Evolutionary conservation across 2,329 filamentous ascomycete species (phyloP).

Genomic region (Aspergillus pseudoterreus): DNA sequence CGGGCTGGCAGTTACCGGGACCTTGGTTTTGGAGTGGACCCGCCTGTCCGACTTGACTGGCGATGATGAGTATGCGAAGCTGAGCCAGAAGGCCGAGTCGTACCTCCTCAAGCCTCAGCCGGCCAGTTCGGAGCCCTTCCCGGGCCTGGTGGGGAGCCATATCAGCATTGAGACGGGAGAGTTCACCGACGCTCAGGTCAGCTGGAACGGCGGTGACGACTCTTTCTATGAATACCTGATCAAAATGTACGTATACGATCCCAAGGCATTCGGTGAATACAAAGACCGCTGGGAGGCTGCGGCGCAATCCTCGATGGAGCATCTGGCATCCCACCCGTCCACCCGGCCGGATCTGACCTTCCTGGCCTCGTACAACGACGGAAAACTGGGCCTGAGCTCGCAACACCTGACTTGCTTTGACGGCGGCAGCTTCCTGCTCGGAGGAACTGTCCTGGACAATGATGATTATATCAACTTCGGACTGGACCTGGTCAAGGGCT

Average conservation of each 20-base stretch:
- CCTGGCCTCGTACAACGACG: slow-evolving; percentile 36
- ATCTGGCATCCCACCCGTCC: slow-evolving; percentile 66
- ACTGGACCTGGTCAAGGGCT: slow-evolving; percentile 66
- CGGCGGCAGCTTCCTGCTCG: slow-evolving; percentile 81
- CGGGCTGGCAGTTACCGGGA: slow-evolving; percentile 72
- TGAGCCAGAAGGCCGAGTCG: slow-evolving; percentile 65
- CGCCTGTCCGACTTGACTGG: slow-evolving; percentile 72
- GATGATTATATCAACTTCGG: slow-evolving; percentile 71
- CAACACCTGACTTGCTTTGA: slow-evolving; percentile 71
- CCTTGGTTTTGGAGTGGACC: slow-evolving; percentile 80
- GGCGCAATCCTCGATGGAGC: slow-evolving; percentile 69
- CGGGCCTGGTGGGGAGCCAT: slow-evolving; percentile 68
- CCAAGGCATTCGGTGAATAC: slow-evolving; percentile 59
- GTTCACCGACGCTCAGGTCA: slow-evolving; percentile 65
- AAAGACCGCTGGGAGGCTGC: slow-evolving; percentile 72
- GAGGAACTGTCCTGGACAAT: slow-evolving; percentile 64
- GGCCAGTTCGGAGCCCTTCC: slow-evolving; percentile 64
- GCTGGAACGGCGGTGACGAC: slow-evolving; percentile 74
- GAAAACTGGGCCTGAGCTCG: slow-evolving; percentile 33
- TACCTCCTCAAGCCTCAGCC: slow-evolving; percentile 68
- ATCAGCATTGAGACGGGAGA: slow-evolving; percentile 63
- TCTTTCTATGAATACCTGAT: slow-evolving; percentile 88
- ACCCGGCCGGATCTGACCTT: slow-evolving; percentile 69
- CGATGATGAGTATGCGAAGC: slow-evolving; percentile 60
- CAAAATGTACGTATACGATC: slow-evolving; percentile 85